Conservation (phyloP, 169 alveolate genomes). For the Blepharisma undulans region DNA sequence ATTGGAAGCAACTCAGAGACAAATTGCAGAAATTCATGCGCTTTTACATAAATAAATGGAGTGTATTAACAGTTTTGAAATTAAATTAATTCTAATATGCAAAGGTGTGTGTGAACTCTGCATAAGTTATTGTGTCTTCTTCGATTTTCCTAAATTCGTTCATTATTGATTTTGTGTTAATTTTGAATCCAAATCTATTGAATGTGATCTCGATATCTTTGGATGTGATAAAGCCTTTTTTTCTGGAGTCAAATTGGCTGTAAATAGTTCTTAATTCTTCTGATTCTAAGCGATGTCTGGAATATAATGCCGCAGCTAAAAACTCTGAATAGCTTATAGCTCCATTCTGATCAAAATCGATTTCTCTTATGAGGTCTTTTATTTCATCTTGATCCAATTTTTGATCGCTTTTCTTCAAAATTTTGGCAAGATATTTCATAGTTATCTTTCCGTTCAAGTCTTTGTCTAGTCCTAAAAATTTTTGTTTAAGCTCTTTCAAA, state of each 20-base stretch:
- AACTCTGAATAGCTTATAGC: slow-evolving; percentile 51
- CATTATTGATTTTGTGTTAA: neutral
- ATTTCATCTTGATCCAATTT: slow-evolving; percentile 22
- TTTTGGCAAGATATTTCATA: neutral
- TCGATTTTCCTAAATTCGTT: neutral
- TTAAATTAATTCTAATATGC: neutral
- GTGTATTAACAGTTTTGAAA: neutral
- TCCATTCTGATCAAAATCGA: slow-evolving; percentile 47
- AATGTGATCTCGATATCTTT: neutral
- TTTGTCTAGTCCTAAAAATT: neutral
- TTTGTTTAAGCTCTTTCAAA: neutral
- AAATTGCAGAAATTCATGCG: neutral
- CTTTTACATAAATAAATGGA: neutral
- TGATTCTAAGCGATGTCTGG: neutral
- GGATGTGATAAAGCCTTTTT: neutral
- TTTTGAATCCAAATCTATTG: neutral
- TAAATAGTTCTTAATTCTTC: neutral
- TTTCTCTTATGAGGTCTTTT: slow-evolving; percentile 15
- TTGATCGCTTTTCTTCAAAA: neutral
- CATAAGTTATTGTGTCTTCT: neutral
- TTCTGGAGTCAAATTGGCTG: neutral
- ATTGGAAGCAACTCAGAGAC: neutral
- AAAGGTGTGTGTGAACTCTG: neutral
- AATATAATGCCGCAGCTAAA: slow-evolving; percentile 51
- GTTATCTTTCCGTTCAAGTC: neutral